A percentile compares a stretch with the other conserved stretches of the same genome.
Conservation (phyloP, 2,329 filamentous ascomycete species). For the Hirsutella thompsonii region DNA sequence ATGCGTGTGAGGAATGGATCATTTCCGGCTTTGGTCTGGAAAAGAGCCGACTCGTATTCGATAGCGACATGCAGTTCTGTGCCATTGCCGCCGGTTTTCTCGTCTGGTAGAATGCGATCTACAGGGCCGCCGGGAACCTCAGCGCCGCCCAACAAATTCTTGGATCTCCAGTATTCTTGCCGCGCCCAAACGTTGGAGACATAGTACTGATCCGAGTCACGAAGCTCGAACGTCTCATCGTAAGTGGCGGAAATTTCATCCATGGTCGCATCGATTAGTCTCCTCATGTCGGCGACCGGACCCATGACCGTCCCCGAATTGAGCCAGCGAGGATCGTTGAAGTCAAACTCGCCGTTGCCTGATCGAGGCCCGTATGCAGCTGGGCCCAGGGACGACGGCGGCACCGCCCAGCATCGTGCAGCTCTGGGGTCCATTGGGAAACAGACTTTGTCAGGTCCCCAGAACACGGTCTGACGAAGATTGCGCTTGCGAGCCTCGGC, state of each 20-base stretch:
- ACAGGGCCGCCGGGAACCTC: conserved; percentile 6
- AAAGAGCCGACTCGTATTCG: conserved; percentile 26
- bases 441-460: conserved; percentile 31
- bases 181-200: conserved; percentile 27
- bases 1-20: conserved; percentile 19
- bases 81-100: conserved; percentile 7
- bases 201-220: conserved; percentile 29
- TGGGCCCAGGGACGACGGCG: conserved; percentile 17
- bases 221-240: conserved; percentile 15
- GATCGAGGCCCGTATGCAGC: conserved; percentile 22
- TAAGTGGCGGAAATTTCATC: conserved; percentile 19
- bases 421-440: conserved; percentile 22
- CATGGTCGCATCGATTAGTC: conserved; percentile 13
- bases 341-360: conserved; percentile 16
- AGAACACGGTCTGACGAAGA: conserved; percentile 26
- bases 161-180: conserved; percentile 27
- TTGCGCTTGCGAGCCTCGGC: conserved; percentile 16
- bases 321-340: conserved; percentile 25
- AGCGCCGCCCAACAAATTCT: conserved; percentile 11
- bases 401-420: conserved; percentile 26
- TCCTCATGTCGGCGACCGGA: conserved; percentile 17
- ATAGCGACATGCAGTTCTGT: conserved; percentile 23
- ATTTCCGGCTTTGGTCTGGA: conserved; percentile 25
- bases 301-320: conserved; percentile 34
- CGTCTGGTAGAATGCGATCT: conserved; percentile 10